Evolutionary conservation across 129 eudicot genomes (phyloP), one percentile per base, ranked within the genome.

Genomic region (Artemisia argyi): DNA sequence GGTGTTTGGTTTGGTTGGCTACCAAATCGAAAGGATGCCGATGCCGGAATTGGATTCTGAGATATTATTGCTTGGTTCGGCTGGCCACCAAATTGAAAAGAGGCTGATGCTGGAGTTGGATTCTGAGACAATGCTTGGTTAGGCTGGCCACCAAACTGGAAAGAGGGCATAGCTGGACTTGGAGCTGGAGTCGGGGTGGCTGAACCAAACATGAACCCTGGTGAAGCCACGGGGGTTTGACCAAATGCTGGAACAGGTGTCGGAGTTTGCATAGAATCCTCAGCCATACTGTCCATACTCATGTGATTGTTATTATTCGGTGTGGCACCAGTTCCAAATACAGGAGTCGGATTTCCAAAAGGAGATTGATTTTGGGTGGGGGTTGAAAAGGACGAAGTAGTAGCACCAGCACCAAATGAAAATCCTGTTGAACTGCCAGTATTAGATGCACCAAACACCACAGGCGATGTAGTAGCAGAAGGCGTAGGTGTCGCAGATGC

Each of bases 211-310:
- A 72, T 69, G 52, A 89, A 87, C 24, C 83, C 85, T 10, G 87
- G 69, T 13, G 83, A 52, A 55, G 92, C 73, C 15, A 18, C 73
- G 12, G 74, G 69, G 50, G 61, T 11, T 48, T 73, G 78, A 73
- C 78, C 78, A 73, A 63, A 73, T 20, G 56, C 63, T 13, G 71
- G 53, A 15, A 87, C 59, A 35, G 95, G 83, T 32, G 80, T 67
- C 0, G 97, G 71, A 48, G 87, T 66, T 54, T 90, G 96, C 85
- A 87, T 79, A 15, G 95, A 87, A 75, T 94, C 98, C 84, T 94
- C 98, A 8, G 96, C 98, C 98, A 94, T 94, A 79, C 86, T 87
- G 73, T 94, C 98, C 82, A 81, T 82, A 65, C 73, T 90, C 96
- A 87, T 87, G 56, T 84, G 97, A 82, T 87, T 85, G 65, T 75